Percentiles rank a stretch among this genome's conserved stretches.
Evolutionary conservation across 2,329 filamentous ascomycete species (phyloP).

Genomic region (Epichloe sylvatica): DNA sequence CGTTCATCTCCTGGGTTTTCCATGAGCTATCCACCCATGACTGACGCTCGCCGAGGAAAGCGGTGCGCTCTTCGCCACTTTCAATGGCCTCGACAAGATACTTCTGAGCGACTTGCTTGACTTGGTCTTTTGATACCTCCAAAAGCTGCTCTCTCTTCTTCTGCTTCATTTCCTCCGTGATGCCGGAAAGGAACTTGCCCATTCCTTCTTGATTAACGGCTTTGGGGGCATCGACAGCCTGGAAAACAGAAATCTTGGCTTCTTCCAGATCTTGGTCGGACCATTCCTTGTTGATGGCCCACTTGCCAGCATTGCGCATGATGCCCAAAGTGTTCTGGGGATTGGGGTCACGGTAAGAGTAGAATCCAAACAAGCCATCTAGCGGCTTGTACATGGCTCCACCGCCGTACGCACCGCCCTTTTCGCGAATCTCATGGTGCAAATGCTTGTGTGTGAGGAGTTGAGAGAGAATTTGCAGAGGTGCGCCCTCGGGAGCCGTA

Average conservation of each 20-base stretch:
- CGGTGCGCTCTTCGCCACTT: conserved; percentile 45
- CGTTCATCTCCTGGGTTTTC: conserved; percentile 63
- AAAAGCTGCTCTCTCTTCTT: conserved; percentile 68
- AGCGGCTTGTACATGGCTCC: conserved; percentile 71
- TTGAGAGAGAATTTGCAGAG: conserved; percentile 78
- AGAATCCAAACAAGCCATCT: conserved; percentile 82
- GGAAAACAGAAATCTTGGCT: conserved; percentile 90
- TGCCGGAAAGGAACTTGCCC: conserved; percentile 67
- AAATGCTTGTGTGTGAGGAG: conserved; percentile 92
- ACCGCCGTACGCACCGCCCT: conserved; percentile 90
- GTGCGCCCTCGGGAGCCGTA: conserved; percentile 56
- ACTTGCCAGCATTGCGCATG: conserved; percentile 68
- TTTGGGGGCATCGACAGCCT: conserved; percentile 75
- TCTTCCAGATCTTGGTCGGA: conserved; percentile 78
- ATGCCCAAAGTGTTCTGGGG: conserved; percentile 76
- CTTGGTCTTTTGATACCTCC: conserved; percentile 69
- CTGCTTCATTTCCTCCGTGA: conserved; percentile 84
- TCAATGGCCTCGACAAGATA: conserved; percentile 59
- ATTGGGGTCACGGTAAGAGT: conserved; percentile 93
- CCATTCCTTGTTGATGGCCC: conserved; percentile 73
- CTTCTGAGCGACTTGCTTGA: conserved; percentile 66
- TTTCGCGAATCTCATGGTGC: conserved; percentile 94
- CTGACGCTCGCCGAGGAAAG: conserved; percentile 73
- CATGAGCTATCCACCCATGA: conserved; percentile 63
- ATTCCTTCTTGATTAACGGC: conserved; percentile 82